These are phyloP conservation scores for Triglochin maritima DNA, from an alignment of 106 monocot genomes.

Conservation along the genomic window DNA sequence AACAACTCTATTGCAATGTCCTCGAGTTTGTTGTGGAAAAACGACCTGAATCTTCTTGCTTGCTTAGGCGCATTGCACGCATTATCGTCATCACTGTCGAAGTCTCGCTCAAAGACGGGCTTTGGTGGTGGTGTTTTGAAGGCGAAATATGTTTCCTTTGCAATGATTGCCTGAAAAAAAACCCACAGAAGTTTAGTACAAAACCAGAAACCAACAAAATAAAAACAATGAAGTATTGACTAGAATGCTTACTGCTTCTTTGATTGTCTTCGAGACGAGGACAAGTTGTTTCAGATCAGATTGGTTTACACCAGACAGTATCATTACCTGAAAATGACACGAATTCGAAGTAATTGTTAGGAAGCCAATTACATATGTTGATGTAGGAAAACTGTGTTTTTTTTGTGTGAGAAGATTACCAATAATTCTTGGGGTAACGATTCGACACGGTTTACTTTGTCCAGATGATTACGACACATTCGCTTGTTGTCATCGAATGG, in stretches of 20 bases:
- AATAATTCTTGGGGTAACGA: slow-evolving; percentile 4
- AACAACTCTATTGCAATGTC: background rate
- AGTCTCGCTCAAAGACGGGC: background rate
- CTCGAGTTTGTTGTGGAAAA: background rate
- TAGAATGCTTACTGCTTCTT: slow-evolving; percentile 1
- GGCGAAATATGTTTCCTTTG: slow-evolving; percentile 5
- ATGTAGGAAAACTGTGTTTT: background rate
- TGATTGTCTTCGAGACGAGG: background rate
- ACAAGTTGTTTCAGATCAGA: slow-evolving; percentile 3
- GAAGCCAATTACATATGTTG: background rate
- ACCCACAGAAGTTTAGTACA: background rate
- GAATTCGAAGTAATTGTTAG: background rate
- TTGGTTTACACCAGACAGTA: slow-evolving; percentile 1
- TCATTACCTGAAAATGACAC: background rate
- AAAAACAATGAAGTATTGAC: too few relatives aligned
- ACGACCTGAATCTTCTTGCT: background rate
- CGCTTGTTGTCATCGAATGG: background rate
- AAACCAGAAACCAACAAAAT: background rate
- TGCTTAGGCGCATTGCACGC: slow-evolving; percentile 1
- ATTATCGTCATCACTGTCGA: background rate
- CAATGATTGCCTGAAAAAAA: background rate
- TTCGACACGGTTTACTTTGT: background rate
- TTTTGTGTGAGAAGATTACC: background rate
- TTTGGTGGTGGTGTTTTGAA: slow-evolving; percentile 7
- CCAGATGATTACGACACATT: background rate